Evolutionary conservation across 306 rosid genomes (phyloP), one percentile per base, ranked within the genome.

Genomic region (Pterocarpus santalinus): DNA sequence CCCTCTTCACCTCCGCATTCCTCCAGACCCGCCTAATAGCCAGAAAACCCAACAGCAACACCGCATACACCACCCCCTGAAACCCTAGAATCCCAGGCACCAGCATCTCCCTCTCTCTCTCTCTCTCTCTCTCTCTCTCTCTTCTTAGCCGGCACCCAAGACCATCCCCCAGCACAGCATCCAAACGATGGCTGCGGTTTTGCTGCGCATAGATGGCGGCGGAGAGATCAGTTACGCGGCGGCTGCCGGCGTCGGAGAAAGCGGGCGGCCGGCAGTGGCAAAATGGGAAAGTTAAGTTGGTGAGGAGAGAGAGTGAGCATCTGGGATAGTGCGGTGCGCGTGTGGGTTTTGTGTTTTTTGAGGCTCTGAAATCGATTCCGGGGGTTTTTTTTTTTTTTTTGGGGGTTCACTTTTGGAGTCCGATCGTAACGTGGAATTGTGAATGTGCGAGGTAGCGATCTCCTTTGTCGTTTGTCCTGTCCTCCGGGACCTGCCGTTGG

Each of bases 81-180:
- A 90, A 86, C 94, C 97, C 97, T 90, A 90, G 43, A 78, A 88
- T 72, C 74, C 87, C 86, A 30, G 85, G 80, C 17, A 80, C 72
- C 39, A 76, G 65, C 90, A 88, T 81, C 57, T 49, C 77, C 78
- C 38, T 39, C 35, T 72, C 47, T 8, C 73, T 72, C 57, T 80
- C 4, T 36, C 9, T 44, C 1, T 32, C 12, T 7, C 38, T 16
- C 56, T 52, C 51, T 46, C 4, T 64, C 12, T 5, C 5, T 12
- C 7, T 5, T 34, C 82, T 69, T 84, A 87, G 15, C 85, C 90
- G 2, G 90, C 88, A 22, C 86, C 87, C 17, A 85, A 88, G 44
- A 83, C 52, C 41, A 78, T 44, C 58, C 92, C 91, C 73, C 72
- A 87, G 75, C 76, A 85, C 43, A 90, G 90, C 87, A 88, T 85